Evolutionary conservation across 2,329 filamentous ascomycete species (phyloP).

Genomic region (Cordyceps militaris): DNA sequence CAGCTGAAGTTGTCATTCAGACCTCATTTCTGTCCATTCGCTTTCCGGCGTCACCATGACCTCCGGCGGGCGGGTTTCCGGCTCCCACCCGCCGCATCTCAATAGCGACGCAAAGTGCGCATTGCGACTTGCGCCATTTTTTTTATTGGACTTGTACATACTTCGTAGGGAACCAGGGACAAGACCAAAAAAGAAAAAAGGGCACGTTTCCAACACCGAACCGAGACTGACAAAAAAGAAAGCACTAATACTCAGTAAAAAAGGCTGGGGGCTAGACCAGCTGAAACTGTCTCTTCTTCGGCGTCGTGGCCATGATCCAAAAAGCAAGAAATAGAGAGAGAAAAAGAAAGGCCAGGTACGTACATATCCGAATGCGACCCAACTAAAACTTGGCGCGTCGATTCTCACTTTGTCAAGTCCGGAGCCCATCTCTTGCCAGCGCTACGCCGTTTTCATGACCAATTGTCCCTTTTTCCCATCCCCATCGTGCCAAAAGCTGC

Average conservation of each 20-base stretch:
- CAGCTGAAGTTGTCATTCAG: no score
- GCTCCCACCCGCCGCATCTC: background rate
- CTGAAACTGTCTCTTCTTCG: slow-evolving; percentile 6
- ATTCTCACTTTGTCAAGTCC: background rate
- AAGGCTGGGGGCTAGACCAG: background rate
- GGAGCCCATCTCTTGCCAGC: background rate
- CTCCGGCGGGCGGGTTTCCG: background rate
- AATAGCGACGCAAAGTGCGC: background rate
- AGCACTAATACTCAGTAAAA: background rate
- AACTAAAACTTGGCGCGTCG: no score
- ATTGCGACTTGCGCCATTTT: background rate
- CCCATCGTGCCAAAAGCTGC: background rate
- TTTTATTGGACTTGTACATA: background rate
- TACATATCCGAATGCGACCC: no score
- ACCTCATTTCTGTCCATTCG: background rate
- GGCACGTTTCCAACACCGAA: background rate
- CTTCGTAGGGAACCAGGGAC: background rate
- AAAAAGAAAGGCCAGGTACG: no score
- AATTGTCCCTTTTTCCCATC: background rate
- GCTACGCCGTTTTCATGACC: no score
- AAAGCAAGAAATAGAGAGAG: background rate
- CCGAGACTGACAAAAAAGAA: background rate
- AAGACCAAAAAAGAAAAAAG: background rate
- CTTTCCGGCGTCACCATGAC: background rate
- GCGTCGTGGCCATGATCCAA: background rate